These are phyloP conservation scores for Geotrichum ghanense DNA, from an alignment of 805 yeast species.

Conservation along the genomic window DNA sequence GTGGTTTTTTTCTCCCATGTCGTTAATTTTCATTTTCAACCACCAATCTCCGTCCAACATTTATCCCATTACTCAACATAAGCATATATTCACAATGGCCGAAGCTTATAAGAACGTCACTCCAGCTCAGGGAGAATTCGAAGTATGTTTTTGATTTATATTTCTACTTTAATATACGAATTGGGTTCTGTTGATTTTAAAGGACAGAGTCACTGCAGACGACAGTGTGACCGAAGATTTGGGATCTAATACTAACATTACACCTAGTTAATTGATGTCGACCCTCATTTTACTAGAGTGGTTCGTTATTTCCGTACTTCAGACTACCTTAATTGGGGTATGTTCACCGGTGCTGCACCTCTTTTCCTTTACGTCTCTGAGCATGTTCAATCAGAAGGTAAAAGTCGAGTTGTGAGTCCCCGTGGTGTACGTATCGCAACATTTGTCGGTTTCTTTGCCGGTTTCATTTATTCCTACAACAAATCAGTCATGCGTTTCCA, in stretches of 20 bases:
- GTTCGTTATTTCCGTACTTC: slow-evolving; percentile 59
- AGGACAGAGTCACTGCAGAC: no score
- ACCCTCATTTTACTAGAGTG: slow-evolving; percentile 66
- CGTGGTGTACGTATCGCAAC: slow-evolving; percentile 52
- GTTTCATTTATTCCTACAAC: slow-evolving; percentile 61
- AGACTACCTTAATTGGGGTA: slow-evolving; percentile 46
- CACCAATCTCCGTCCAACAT: no score
- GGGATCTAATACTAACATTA: neutral
- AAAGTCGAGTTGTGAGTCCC: slow-evolving; percentile 36
- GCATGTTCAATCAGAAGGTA: slow-evolving; percentile 38
- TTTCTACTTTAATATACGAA: neutral
- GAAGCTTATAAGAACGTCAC: slow-evolving; percentile 1
- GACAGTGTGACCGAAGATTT: no score
- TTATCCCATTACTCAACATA: no score
- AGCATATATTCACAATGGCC: neutral
- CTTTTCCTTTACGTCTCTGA: slow-evolving; percentile 34
- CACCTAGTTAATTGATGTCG: slow-evolving; percentile 54
- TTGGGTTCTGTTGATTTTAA: no score
- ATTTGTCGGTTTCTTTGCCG: slow-evolving; percentile 56
- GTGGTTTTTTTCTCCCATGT: neutral
- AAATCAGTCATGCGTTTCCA: slow-evolving; percentile 59
- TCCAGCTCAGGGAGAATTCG: slow-evolving; percentile 1
- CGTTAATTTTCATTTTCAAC: slow-evolving; percentile 1
- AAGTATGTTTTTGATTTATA: neutral
- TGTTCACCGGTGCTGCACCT: slow-evolving; percentile 40